Base-by-base conservation (phyloP, 1,284 basidiomycete species). In the Ceratorhiza oryzae-sativae region DNA sequence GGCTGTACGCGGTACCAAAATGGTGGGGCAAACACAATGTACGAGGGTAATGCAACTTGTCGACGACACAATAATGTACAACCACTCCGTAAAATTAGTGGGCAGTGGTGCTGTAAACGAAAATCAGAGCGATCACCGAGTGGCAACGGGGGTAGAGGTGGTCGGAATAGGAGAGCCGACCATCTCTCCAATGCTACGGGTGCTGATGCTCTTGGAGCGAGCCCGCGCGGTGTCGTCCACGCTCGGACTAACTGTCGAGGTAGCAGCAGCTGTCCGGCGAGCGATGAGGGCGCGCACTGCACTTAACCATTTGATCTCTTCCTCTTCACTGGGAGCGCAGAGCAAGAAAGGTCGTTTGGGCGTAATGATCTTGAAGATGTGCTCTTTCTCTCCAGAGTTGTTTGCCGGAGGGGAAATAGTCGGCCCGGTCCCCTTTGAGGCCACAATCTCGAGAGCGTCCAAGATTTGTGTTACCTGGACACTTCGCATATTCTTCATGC, bases 291-390 rank as follows among this genome's bases (percentile, higher is more conserved):
- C 95, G 68, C 94, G 90, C 56, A 99, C 87, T 9, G 96, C 95
- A 55, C 94, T 94, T 49, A 99, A 84, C 97, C 97, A 99, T 80
- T 93, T 93, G 81, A 99, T 97, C 82, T 99, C 97, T 77, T 99
- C 97, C 77, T 98, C 97, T 80, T 99, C 97, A 71, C 87, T 91
- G 2, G 97, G 97, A 10, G 97, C 97, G 77, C 95, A 98, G 23
- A 98, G 84, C 72, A 98, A 81, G 74, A 94, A 85, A 25, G 92
- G 91, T 71, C 95, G 87, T 80, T 97, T 96, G 72, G 95, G 95
- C 36, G 95, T 98, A 76, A 99, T 92, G 74, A 99, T 92, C 82
- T 97, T 95, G 88, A 99, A 98, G 63, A 92, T 93, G 79, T 91
- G 85, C n/a, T 58, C 60, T 49, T 72, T 59, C 58, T 51, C 60